Base-by-base conservation (phyloP, 768 basidiomycete genomes). In the Serendipita indica region DNA sequence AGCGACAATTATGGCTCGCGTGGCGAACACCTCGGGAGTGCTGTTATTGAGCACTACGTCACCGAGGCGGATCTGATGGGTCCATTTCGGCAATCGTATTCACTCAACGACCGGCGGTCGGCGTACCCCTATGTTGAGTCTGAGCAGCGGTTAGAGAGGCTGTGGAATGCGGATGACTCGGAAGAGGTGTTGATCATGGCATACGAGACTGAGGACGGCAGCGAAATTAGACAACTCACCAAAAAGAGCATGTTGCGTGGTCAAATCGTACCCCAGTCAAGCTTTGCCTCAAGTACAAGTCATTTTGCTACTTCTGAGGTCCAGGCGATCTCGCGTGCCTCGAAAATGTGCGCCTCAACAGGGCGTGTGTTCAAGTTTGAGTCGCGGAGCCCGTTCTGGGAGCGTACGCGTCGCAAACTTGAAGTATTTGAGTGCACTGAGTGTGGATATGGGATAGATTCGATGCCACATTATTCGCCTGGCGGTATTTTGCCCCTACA, bases 221-320 rank as follows among this genome's bases (percentile, higher is more conserved):
- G 49, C 49, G 22, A 10, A 4, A 28, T 54, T 16, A 54, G 32
- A 28, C 49, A 54, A 30, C 22, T 54, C 22, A 54, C 49, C 49
- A 54, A 54, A 33, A n/a, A 27, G n/a, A 54, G 49, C 32, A 54
- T 54, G 49, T 22, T 54, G 49, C 49, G 49, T 54, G 49, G 32
- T 54, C 49, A 54, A 3, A 16, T 7, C n/a, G n/a, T n/a, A n/a
- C 16, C 49, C 32, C 25, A 28, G 7, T 43, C n/a, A n/a, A 18
- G 18, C 7, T 18, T 25, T n/a, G 18, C 41, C n/a, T 43, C 41
- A 7, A 6, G 18, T 39, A 1, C 37, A 7, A 7, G 18, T n/a
- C 41, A n/a, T 25, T 7, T 18, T n/a, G 41, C 41, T 18, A 43
- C 41, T 2, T 25, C n/a, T 6, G 27, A 43, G 7, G 18, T 25